Conservation (phyloP, 805 yeast genomes). For the Wickerhamomyces subpelliculosus region DNA sequence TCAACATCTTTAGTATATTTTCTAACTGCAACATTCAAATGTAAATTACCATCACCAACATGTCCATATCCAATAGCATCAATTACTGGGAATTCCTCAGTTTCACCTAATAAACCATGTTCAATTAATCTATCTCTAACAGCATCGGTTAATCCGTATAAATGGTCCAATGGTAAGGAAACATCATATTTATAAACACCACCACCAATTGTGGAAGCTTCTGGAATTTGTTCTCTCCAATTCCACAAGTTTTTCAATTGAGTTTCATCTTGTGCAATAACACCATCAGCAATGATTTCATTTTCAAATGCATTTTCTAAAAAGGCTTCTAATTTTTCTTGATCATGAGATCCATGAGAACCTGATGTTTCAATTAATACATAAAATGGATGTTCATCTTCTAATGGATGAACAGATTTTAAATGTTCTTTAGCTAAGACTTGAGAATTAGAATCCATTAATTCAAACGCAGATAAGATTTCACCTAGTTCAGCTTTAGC, state of each 20-base stretch:
- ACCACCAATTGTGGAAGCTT: conserved; percentile 76
- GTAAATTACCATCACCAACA: conserved; percentile 95
- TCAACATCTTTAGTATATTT: conserved; percentile 77
- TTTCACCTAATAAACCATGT: conserved; percentile 54
- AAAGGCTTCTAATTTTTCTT: conserved; percentile 78
- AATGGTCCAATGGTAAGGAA: conserved; percentile 74
- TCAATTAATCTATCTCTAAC: conserved; percentile 54
- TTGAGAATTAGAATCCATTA: conserved; percentile 78
- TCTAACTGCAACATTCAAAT: conserved; percentile 87
- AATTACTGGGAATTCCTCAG: conserved; percentile 69
- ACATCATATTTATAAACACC: conserved; percentile 98
- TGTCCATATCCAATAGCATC: conserved; percentile 97
- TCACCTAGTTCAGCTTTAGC: conserved; percentile 79
- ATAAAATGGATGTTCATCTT: conserved; percentile 78
- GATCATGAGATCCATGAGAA: conserved; percentile 88
- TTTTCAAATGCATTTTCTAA: conserved; percentile 80
- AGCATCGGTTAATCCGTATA: conserved; percentile 79
- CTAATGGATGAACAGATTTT: conserved; percentile 68
- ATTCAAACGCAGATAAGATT: conserved; percentile 86
- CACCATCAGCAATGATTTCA: conserved; percentile 86
- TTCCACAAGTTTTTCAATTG: conserved; percentile 81
- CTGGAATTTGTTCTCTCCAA: conserved; percentile 94
- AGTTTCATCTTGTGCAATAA: conserved; percentile 90
- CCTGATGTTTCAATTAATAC: conserved; percentile 95
- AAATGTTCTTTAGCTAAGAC: conserved; percentile 54